phyloP scores from a whole-genome alignment of 768 basidiomycete genomes.

The Naganishia vishniacii region DNA sequence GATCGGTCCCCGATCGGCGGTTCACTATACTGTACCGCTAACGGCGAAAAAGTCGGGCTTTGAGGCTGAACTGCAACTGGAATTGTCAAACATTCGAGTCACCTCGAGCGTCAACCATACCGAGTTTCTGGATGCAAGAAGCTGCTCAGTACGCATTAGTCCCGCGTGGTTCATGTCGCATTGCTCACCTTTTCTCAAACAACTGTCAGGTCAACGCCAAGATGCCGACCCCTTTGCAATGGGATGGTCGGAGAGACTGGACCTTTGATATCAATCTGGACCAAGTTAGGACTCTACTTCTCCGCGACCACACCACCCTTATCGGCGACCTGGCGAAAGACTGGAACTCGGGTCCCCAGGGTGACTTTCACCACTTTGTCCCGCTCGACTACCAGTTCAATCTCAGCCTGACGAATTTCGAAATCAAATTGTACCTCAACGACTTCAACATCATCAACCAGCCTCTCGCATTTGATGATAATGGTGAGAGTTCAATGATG shows the following conservation, averaged over 20 bases:
- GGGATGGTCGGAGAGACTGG: conserved; percentile 80
- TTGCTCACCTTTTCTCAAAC: conserved; percentile 5
- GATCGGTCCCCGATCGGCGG: conserved; percentile 74
- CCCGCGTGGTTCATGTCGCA: conserved; percentile 13
- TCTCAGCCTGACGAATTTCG: conserved; percentile 67
- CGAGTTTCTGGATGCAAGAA: conserved; percentile 66
- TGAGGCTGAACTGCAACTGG: conserved; percentile 69
- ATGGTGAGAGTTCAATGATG: conserved; percentile 56
- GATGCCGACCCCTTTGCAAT: conserved; percentile 72
- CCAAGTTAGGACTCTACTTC: conserved; percentile 66
- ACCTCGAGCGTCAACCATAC: conserved; percentile 86
- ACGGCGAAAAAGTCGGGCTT: conserved; percentile 68
- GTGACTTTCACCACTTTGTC: conserved; percentile 73
- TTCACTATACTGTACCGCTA: conserved; percentile 80
- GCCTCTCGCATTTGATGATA: conserved; percentile 72
- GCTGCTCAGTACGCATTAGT: conserved; percentile 61
- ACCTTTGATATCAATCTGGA: conserved; percentile 64
- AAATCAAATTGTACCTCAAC: conserved; percentile 76
- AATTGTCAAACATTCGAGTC: conserved; percentile 70
- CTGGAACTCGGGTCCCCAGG: conserved; percentile 77
- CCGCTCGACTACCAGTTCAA: conserved; percentile 72
- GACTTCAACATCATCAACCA: conserved; percentile 96
- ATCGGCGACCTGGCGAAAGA: conserved; percentile 87
- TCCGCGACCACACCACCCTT: conserved; percentile 92
- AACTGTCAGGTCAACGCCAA: conserved; percentile 36